These are phyloP conservation scores for Volvariella volvacea DNA, from an alignment of 1,284 basidiomycete species.

Conservation along the genomic window DNA sequence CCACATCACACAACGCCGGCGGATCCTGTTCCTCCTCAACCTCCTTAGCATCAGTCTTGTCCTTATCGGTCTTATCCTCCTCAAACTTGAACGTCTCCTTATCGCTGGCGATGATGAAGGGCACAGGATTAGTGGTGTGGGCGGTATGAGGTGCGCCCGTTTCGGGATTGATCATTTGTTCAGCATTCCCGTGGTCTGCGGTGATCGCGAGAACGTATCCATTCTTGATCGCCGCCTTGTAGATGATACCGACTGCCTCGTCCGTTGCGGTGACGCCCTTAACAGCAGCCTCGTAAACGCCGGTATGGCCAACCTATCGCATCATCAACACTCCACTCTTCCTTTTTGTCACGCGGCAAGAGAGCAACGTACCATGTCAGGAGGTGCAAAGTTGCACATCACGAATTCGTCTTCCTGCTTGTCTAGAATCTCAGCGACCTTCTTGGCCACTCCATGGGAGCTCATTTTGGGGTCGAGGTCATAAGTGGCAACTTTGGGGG, in stretches of 20 bases:
- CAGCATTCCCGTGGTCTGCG: constrained; percentile 90
- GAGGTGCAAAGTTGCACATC: constrained; percentile 95
- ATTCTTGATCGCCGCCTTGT: constrained; percentile 76
- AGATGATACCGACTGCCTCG: constrained; percentile 78
- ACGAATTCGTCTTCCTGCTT: constrained; percentile 72
- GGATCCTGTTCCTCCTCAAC: constrained; percentile 47
- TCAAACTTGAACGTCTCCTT: constrained; percentile 30
- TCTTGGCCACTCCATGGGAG: constrained; percentile 79
- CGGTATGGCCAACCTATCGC: constrained; percentile 78
- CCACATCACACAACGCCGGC: constrained; percentile 82
- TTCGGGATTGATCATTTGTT: constrained; percentile 83
- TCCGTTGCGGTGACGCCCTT: constrained; percentile 81
- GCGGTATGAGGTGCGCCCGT: constrained; percentile 85
- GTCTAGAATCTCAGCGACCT: constrained; percentile 80
- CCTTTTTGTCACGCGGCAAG: not conserved
- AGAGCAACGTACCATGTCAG: constrained; percentile 69
- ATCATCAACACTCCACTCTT: not conserved
- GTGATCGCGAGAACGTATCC: constrained; percentile 85
- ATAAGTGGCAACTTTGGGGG: constrained; percentile 87
- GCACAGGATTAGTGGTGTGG: constrained; percentile 75
- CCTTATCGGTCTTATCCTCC: constrained; percentile 43
- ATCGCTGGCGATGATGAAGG: constrained; percentile 38
- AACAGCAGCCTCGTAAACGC: constrained; percentile 83
- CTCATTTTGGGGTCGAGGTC: constrained; percentile 86
- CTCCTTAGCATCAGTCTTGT: too few species aligned